Base-by-base conservation (phyloP, 148 eudicot species). In the Persicaria tinctoria region DNA sequence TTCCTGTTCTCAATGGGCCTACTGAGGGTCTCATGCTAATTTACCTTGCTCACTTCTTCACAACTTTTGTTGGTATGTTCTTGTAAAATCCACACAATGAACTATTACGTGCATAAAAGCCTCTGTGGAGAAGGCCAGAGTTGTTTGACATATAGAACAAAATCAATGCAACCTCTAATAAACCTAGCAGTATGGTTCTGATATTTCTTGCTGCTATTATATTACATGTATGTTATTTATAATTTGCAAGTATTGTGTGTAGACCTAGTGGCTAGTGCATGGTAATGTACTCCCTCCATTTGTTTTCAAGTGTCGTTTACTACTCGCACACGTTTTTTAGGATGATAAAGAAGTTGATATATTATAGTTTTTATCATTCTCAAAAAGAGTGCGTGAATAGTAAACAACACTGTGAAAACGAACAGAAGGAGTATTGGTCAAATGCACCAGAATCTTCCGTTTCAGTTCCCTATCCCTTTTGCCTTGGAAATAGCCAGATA, bases 21-120 rank as follows among this genome's bases (percentile, higher is more conserved):
- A 96, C 97, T 13, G 97, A 96, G 81, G 99, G 99, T 75, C 93
- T 96, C 74, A 85, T 87, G 94, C 82, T 96, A 88, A 92, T 96
- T 75, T 96, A 90, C 75, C 8, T 86, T 73, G 56, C 74, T 63
- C 99, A 96, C 84, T 87, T 88, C 80, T 88, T 96, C 78, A 96
- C 99, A 10, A 87, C 90, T 79, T 78, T 89, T 74, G 97, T 92
- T 74, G 99, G 97, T 96, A 90, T 75, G 83, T 46, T 56, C 55
- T 51, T 66, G 53, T 5, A 44, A 74, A 66, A 41, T 66, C 48
- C 48, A 66, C 44, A 66, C 70, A 66, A 14, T 41, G 48, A 66
- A 13, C 4, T 13, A 14, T 66, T 44, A 66, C 11, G 5, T 63
- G 46, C 32, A 32, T 63, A 63, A 10, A 66, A 66, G 9, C 47